These are phyloP conservation scores for Elsinoe necatrix DNA, from an alignment of 2,329 filamentous ascomycete species.

Conservation along the genomic window DNA sequence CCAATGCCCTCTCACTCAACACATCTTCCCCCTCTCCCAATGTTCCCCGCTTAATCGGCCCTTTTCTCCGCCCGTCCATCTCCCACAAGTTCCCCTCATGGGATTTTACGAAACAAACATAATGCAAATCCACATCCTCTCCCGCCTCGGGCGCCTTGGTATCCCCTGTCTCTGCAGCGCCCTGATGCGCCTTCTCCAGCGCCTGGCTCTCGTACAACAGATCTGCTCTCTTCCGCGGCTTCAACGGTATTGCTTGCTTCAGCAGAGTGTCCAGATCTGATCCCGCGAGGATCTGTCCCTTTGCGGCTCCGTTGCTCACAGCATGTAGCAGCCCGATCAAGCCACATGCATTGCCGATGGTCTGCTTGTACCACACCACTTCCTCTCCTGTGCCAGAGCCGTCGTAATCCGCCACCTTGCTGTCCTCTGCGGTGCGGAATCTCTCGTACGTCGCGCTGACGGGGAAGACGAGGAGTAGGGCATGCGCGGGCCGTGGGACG, in stretches of 20 bases:
- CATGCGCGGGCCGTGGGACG: slow-evolving; percentile 78
- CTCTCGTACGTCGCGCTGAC: slow-evolving; percentile 71
- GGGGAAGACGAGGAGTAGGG: slow-evolving; percentile 87
- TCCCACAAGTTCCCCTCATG: slow-evolving; percentile 67
- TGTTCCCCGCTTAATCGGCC: slow-evolving; percentile 56
- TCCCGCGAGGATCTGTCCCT: slow-evolving; percentile 48
- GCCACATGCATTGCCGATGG: slow-evolving; percentile 87
- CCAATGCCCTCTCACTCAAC: slow-evolving; percentile 61
- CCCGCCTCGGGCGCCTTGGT: slow-evolving; percentile 68
- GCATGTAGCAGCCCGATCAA: slow-evolving; percentile 82
- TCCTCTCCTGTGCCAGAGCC: slow-evolving; percentile 62
- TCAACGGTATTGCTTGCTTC: slow-evolving; percentile 59
- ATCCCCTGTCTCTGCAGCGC: slow-evolving; percentile 68
- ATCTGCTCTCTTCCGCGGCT: slow-evolving; percentile 56
- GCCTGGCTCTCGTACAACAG: slow-evolving; percentile 68
- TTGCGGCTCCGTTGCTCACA: slow-evolving; percentile 65
- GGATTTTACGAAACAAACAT: slow-evolving; percentile 85
- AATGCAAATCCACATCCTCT: slow-evolving; percentile 87
- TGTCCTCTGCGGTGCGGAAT: slow-evolving; percentile 66
- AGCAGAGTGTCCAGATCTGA: slow-evolving; percentile 59
- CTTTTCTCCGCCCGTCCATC: slow-evolving; percentile 65
- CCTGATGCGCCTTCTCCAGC: slow-evolving; percentile 69
- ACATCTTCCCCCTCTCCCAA: slow-evolving; percentile 40
- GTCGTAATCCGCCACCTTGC: slow-evolving; percentile 51
- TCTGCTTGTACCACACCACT: slow-evolving; percentile 91